Evolutionary conservation across 495 filamentous ascomycete genomes (phyloP).

Genomic region (Hyaloscypha hepaticicola): DNA sequence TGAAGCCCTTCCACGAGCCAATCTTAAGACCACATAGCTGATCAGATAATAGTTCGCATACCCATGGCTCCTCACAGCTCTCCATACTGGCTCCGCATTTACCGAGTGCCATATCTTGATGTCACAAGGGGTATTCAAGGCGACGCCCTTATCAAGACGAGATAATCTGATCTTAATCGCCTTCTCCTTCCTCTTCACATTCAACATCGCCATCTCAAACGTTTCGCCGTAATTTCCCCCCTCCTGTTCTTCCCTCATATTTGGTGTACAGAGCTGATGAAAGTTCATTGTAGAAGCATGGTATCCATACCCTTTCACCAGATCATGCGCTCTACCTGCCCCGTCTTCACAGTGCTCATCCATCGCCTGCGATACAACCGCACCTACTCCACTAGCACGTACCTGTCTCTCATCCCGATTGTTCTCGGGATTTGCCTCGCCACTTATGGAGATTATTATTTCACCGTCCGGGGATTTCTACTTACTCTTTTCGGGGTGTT

Average conservation of each 20-base stretch:
- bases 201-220: constrained; percentile 60
- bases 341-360: constrained; percentile 55
- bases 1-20: no score
- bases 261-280: no score
- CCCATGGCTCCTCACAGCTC: constrained; percentile 55
- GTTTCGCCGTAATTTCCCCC: constrained; percentile 43
- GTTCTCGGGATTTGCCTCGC: constrained; percentile 55
- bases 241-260: neutral
- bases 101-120: constrained; percentile 44
- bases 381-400: constrained; percentile 48
- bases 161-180: constrained; percentile 47
- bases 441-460: constrained; percentile 59
- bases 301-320: constrained; percentile 61
- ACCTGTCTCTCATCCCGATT: constrained; percentile 55
- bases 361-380: constrained; percentile 49
- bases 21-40: neutral
- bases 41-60: constrained; percentile 44
- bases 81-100: constrained; percentile 50
- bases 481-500: constrained; percentile 54
- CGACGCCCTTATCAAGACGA: constrained; percentile 43
- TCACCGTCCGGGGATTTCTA: constrained; percentile 50
- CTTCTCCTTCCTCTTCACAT: constrained; percentile 57
- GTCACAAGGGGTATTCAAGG: constrained; percentile 34
- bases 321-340: constrained; percentile 55
- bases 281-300: constrained; percentile 48